Evolutionary conservation across 352 stramenopile species (phyloP).

Genomic region (Phytopythium ostracodes): DNA sequence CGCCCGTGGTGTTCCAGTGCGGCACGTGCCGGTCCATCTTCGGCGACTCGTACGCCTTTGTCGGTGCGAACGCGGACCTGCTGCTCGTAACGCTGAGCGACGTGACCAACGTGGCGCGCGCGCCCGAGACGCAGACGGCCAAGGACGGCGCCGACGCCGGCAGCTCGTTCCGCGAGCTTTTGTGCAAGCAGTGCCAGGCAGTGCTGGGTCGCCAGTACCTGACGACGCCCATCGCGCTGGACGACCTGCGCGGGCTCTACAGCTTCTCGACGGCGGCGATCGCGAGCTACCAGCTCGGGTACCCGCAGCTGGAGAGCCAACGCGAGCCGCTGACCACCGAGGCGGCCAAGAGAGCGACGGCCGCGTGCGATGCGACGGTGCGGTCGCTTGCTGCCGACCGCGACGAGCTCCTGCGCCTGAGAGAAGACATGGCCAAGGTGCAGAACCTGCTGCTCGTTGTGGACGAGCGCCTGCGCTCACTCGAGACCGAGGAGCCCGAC

Average conservation of each 20-base stretch:
- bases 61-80: conserved; percentile 69
- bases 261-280: conserved; percentile 74
- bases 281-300: conserved; percentile 76
- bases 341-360: conserved; percentile 18
- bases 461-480: conserved; percentile 57
- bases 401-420: conserved; percentile 42
- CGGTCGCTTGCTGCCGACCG: conserved; percentile 41
- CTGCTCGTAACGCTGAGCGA: conserved; percentile 72
- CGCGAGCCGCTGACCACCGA: conserved; percentile 15
- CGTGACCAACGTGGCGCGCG: conserved; percentile 56
- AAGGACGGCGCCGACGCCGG: conserved; percentile 44
- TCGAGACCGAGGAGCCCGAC: conserved; percentile 52
- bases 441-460: conserved; percentile 72
- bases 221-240: conserved; percentile 56
- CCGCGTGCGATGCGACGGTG: conserved; percentile 28
- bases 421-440: conserved; percentile 75
- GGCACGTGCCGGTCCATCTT: conserved; percentile 81
- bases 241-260: conserved; percentile 62
- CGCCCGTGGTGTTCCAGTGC: conserved; percentile 82
- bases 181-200: conserved; percentile 79
- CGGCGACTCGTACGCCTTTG: conserved; percentile 78
- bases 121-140: conserved; percentile 46
- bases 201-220: conserved; percentile 76
- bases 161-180: conserved; percentile 69
- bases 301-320: conserved; percentile 20